Conservation (phyloP, 805 yeast genomes). For the Kregervanrija delftensis region DNA sequence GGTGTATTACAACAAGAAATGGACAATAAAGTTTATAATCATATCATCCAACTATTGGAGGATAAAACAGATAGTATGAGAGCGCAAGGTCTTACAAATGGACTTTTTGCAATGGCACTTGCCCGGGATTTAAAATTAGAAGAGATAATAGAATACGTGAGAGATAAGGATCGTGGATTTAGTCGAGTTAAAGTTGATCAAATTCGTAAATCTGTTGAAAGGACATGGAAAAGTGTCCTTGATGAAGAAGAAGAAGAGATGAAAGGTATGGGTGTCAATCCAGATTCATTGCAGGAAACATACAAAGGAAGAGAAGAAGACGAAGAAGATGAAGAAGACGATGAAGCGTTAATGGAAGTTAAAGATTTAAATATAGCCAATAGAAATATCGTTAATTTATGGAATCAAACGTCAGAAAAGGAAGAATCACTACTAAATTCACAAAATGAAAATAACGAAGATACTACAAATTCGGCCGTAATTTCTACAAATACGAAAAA, state of each 20-base stretch:
- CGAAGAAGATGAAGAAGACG: slow-evolving; percentile 22
- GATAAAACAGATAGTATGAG: slow-evolving; percentile 45
- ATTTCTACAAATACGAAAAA: slow-evolving; percentile 17
- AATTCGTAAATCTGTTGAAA: slow-evolving; percentile 58
- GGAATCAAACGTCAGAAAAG: slow-evolving; percentile 39
- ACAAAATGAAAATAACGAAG: slow-evolving; percentile 26
- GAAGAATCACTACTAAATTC: slow-evolving; percentile 13
- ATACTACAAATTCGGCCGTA: background rate
- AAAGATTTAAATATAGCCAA: slow-evolving; percentile 64
- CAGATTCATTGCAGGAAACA: slow-evolving; percentile 7
- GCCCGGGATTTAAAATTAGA: slow-evolving; percentile 50
- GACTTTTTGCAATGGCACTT: slow-evolving; percentile 38
- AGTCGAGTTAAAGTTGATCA: slow-evolving; percentile 61
- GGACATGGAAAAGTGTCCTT: slow-evolving; percentile 46
- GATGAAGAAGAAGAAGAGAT: slow-evolving; percentile 60
- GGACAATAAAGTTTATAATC: slow-evolving; percentile 51
- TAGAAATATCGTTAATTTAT: slow-evolving; percentile 64
- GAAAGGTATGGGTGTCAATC: slow-evolving; percentile 26
- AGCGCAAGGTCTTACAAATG: slow-evolving; percentile 28
- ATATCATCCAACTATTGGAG: slow-evolving; percentile 51
- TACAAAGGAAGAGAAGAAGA: slow-evolving; percentile 8
- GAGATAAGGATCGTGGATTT: slow-evolving; percentile 58
- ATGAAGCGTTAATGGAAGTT: slow-evolving; percentile 53
- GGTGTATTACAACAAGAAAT: slow-evolving; percentile 29
- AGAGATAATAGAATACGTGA: slow-evolving; percentile 54